Base-by-base conservation (phyloP, 805 yeast species). In the Hanseniaspora pseudoguilliermondii region DNA sequence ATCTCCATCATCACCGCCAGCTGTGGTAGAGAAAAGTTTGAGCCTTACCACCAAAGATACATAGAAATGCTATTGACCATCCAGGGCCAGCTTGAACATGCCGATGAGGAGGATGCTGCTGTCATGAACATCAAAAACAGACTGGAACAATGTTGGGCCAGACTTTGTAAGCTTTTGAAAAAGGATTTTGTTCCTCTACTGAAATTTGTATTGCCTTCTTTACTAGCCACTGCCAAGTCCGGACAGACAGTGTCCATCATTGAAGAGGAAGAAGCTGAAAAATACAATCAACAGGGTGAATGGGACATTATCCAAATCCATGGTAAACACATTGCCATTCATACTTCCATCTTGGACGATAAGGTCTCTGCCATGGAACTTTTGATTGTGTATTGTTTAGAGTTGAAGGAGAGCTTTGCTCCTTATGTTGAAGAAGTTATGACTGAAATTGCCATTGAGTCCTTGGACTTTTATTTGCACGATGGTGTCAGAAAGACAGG, bases 401-500 rank as follows among this genome's bases (percentile, higher is more conserved):
- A 86, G 59, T 76, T 93, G 60, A 87, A 86, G 59, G 90, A 79
- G 25, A 84, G 79, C 55, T 93, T 93, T 69, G 84, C 79, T 62
- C 90, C 87, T 8, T 91, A 85, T 72, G 93, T 87, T 20, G 77
- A 77, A 47, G 90, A 85, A 64, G 80, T 90, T 59, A 78, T 88
- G 54, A 76, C 74, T 48, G 93, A 86, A 40, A 81, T 93, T 61
- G 84, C 88, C 10, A 72, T 89, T 32, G 97, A 97, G 7, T 88
- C 95, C 3, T 75, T 93, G 57, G 93, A 84, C 65, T 93, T 91
- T 67, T 89, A 86, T 66, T 77, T 90, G 64, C 96, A 89, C 66
- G 96, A 89, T 68, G 96, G 95, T 40, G 97, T 91, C 6, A 81
- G 97, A 62, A 87, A 85, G 29, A 80, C 91, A n/a, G 89, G 96